Evolutionary conservation across 2,329 filamentous ascomycete species (phyloP).

Genomic region (Trichocomaceae sp.): DNA sequence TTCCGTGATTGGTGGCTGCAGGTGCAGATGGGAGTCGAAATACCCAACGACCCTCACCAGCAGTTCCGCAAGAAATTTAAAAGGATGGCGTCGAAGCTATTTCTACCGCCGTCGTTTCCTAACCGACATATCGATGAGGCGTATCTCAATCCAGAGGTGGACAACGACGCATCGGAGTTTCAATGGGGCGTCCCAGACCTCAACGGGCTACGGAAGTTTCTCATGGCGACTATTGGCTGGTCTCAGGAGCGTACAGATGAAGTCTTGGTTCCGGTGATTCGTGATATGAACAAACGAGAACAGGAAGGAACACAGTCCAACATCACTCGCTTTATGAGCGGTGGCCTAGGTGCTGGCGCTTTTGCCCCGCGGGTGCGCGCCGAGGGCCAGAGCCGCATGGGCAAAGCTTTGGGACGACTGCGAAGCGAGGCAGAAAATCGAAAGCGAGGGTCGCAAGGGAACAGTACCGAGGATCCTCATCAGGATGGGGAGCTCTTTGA

Average conservation of each 20-base stretch:
- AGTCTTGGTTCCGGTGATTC: slow-evolving; percentile 87
- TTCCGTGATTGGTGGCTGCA: slow-evolving; percentile 85
- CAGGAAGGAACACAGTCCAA: slow-evolving; percentile 91
- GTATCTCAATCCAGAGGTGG: slow-evolving; percentile 81
- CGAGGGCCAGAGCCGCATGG: slow-evolving; percentile 65
- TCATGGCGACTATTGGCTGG: slow-evolving; percentile 94
- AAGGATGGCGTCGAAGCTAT: slow-evolving; percentile 75
- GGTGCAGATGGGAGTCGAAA: slow-evolving; percentile 64
- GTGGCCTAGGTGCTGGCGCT: slow-evolving; percentile 50
- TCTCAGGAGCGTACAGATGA: slow-evolving; percentile 86
- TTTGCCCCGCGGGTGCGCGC: slow-evolving; percentile 64
- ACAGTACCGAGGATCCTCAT: background rate
- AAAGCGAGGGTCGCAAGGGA: slow-evolving; percentile 12
- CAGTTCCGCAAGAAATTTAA: slow-evolving; percentile 81
- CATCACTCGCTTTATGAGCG: slow-evolving; percentile 87
- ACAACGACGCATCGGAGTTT: slow-evolving; percentile 68
- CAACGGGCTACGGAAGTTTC: slow-evolving; percentile 71
- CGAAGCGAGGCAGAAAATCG: slow-evolving; percentile 47
- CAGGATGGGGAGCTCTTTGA: background rate
- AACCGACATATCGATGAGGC: slow-evolving; percentile 70
- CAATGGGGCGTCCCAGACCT: slow-evolving; percentile 96
- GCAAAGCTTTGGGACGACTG: slow-evolving; percentile 63
- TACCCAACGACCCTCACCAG: slow-evolving; percentile 49
- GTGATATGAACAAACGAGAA: slow-evolving; percentile 85
- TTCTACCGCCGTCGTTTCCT: slow-evolving; percentile 75